Evolutionary conservation across 2,329 filamentous ascomycete species (phyloP).

Genomic region (Fusarium transvaalense): DNA sequence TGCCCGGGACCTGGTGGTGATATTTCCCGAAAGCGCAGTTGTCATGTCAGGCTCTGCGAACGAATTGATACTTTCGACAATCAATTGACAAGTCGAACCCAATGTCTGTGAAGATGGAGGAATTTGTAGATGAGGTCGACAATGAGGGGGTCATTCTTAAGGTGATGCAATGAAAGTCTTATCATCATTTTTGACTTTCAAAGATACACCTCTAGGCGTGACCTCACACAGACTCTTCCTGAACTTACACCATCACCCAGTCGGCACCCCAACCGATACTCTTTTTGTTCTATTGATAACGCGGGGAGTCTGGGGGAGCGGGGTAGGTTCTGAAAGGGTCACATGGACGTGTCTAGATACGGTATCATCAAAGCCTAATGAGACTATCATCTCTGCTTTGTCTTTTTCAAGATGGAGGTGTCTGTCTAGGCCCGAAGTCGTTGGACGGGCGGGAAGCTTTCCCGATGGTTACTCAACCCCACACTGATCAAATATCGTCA

Average conservation of each 20-base stretch:
- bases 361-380: constrained; percentile 13
- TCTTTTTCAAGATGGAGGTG: constrained; percentile 10
- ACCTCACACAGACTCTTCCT: neutral
- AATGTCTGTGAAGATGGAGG: neutral
- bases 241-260: constrained; percentile 8
- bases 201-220: neutral
- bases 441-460: constrained; percentile 27
- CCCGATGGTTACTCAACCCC: constrained; percentile 30
- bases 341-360: constrained; percentile 20
- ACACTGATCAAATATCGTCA: constrained; percentile 5
- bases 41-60: constrained; percentile 24
- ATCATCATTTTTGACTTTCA: constrained; percentile 25
- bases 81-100: neutral
- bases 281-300: constrained; percentile 9
- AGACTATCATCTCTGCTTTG: constrained; percentile 11
- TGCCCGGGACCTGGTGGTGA: constrained; percentile 28
- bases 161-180: constrained; percentile 17
- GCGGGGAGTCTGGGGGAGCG: constrained; percentile 37
- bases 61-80: neutral
- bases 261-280: constrained; percentile 34
- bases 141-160: constrained; percentile 1
- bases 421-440: constrained; percentile 10
- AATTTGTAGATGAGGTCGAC: neutral
- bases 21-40: constrained; percentile 23
- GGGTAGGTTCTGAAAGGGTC: constrained; percentile 21